These are phyloP conservation scores for Clonostachys byssicola DNA, from an alignment of 2,329 filamentous ascomycete species.

Conservation along the genomic window DNA sequence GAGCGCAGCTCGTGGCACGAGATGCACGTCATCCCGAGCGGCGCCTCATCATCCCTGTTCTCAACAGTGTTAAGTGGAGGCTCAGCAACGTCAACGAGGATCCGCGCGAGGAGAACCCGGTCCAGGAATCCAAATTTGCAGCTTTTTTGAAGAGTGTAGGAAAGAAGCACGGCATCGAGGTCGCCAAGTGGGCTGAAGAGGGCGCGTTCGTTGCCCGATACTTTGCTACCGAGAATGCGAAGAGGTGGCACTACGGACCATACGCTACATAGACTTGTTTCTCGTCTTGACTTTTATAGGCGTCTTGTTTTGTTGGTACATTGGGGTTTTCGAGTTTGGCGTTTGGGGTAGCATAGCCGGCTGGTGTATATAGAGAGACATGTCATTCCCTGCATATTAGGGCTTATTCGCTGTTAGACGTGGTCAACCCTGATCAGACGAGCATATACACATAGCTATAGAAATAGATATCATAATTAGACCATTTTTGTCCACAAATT, in stretches of 20 bases:
- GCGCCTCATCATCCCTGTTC: slow-evolving; percentile 10
- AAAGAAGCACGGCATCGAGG: slow-evolving; percentile 4
- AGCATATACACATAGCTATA: too few species aligned
- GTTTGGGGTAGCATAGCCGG: too few species aligned
- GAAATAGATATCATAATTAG: too few species aligned
- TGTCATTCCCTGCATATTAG: too few species aligned
- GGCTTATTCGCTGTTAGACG: too few species aligned
- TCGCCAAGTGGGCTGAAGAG: slow-evolving; percentile 10
- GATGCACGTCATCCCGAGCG: slow-evolving; percentile 7
- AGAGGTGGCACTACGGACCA: not conserved
- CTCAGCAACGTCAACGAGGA: slow-evolving; percentile 8
- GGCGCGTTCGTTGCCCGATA: slow-evolving; percentile 10
- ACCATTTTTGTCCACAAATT: too few species aligned
- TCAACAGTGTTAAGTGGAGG: slow-evolving; percentile 7
- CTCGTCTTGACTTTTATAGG: too few species aligned
- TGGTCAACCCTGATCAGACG: too few species aligned
- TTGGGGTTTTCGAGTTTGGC: too few species aligned
- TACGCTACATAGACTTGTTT: too few species aligned
- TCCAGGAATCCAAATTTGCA: slow-evolving; percentile 4
- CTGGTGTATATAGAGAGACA: too few species aligned
- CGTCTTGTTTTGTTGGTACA: too few species aligned
- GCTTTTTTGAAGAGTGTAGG: slow-evolving; percentile 4
- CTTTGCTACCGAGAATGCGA: slow-evolving; percentile 8
- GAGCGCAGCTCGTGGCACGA: slow-evolving; percentile 9
- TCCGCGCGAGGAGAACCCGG: slow-evolving; percentile 4